These are phyloP conservation scores for Tuber indicum DNA, from an alignment of 495 filamentous ascomycete species.

Conservation along the genomic window DNA sequence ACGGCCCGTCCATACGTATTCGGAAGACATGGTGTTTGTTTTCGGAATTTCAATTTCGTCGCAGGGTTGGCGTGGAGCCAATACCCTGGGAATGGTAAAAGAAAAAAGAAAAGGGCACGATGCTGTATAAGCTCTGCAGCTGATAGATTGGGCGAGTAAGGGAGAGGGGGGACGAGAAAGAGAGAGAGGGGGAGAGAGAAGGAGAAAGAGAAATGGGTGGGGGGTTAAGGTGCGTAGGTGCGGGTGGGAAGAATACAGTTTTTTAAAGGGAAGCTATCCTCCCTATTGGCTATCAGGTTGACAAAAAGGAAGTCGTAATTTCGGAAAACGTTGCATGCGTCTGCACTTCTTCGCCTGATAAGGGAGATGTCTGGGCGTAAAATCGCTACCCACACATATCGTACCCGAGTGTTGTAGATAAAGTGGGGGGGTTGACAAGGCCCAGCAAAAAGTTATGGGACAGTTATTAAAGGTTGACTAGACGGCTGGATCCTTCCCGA, in stretches of 20 bases:
- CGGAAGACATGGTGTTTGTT: conserved; percentile 23
- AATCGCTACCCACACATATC: not conserved
- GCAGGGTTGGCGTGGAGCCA: not conserved
- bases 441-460: not conserved
- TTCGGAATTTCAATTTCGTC: conserved; percentile 2
- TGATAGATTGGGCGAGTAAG: not conserved
- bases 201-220: not conserved
- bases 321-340: not conserved
- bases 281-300: not conserved
- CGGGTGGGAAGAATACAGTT: not conserved
- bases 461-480: not conserved
- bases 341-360: not conserved
- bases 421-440: not conserved
- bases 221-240: not conserved
- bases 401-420: not conserved
- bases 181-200: not conserved
- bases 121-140: not conserved
- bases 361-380: not conserved
- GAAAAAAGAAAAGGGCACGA: not conserved
- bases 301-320: conserved; percentile 4
- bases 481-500: not conserved
- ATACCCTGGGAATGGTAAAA: not conserved
- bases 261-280: not conserved
- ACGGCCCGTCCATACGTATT: conserved; percentile 39
- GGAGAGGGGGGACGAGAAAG: not conserved